Conservation (phyloP, 495 filamentous ascomycete species). For the Podospora comata region DNA sequence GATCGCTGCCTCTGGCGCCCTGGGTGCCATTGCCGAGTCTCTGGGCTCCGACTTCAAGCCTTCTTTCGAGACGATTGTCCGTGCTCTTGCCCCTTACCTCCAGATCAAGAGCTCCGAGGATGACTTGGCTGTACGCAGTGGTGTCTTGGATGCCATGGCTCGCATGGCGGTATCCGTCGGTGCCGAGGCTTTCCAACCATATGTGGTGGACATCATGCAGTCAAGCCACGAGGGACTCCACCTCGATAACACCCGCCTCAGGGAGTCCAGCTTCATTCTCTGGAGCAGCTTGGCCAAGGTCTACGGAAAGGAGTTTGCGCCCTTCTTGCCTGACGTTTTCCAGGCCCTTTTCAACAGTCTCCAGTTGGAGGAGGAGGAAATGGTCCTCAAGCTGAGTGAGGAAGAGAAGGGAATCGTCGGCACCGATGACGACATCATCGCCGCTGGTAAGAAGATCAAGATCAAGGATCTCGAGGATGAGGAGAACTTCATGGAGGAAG, state of each 20-base stretch:
- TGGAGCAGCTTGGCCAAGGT: conserved; percentile 94
- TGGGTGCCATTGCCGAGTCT: conserved; percentile 84
- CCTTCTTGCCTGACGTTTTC: conserved; percentile 81
- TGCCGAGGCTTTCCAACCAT: conserved; percentile 79
- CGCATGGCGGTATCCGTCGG: conserved; percentile 89
- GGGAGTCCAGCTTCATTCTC: conserved; percentile 94
- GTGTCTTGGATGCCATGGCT: conserved; percentile 86
- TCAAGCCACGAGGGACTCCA: conserved; percentile 89
- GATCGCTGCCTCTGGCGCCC: conserved; percentile 78
- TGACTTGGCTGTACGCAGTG: conserved; percentile 83
- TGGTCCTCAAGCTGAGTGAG: conserved; percentile 75
- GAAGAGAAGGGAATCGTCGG: conserved; percentile 70
- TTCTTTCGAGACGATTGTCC: conserved; percentile 87
- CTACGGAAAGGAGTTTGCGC: conserved; percentile 83
- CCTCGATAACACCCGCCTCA: conserved; percentile 82
- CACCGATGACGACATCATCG: conserved; percentile 62
- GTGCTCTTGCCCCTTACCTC: conserved; percentile 76
- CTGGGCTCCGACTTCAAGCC: conserved; percentile 79
- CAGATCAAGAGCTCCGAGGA: conserved; percentile 83
- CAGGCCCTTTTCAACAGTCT: conserved; percentile 81
- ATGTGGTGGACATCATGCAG: conserved; percentile 82
- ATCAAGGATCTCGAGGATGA: conserved; percentile 60
- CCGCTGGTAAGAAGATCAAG: conserved; percentile 81
- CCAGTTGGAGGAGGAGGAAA: conserved; percentile 83
- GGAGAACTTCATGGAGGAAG: conserved; percentile 60